phyloP scores from a whole-genome alignment of 2,329 filamentous ascomycete genomes.

The Paraphoma chrysanthemicola region DNA sequence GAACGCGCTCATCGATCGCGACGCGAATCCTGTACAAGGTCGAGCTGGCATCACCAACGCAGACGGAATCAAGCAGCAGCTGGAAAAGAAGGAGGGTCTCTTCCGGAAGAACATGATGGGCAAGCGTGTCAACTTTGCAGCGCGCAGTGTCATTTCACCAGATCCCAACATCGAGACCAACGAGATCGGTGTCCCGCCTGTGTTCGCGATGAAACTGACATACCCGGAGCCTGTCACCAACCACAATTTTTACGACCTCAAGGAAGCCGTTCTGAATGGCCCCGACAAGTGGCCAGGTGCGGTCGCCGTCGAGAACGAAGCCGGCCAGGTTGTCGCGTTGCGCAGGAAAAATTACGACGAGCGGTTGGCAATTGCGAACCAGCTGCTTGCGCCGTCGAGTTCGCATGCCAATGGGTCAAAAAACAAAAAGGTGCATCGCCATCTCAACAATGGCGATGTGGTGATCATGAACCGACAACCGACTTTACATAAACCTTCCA shows the following conservation, averaged over 20 bases:
- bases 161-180: slow-evolving; percentile 99
- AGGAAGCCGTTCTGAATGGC: slow-evolving; percentile 95
- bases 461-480: slow-evolving; percentile 99
- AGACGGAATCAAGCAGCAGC: slow-evolving; percentile 95
- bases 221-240: slow-evolving; percentile 97
- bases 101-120: slow-evolving; percentile 99
- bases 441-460: slow-evolving; percentile 95
- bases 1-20: slow-evolving; percentile 90
- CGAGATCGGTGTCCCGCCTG: slow-evolving; percentile 97
- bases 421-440: slow-evolving; percentile 96
- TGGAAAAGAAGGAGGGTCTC: slow-evolving; percentile 98
- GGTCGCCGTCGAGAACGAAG: slow-evolving; percentile 92
- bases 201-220: slow-evolving; percentile 94
- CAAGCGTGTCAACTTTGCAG: slow-evolving; percentile 98
- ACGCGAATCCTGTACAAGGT: slow-evolving; percentile 83
- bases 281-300: slow-evolving; percentile 94
- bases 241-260: slow-evolving; percentile 95
- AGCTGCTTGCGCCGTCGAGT: slow-evolving; percentile 84
- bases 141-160: slow-evolving; percentile 95
- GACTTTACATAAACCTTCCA: slow-evolving; percentile 96
- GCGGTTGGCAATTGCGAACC: slow-evolving; percentile 86
- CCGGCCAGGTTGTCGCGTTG: slow-evolving; percentile 87
- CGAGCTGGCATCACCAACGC: slow-evolving; percentile 79
- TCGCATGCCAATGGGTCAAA: slow-evolving; percentile 75
- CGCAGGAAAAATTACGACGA: slow-evolving; percentile 89